Percentiles rank a stretch among this genome's conserved stretches.
Conservation (phyloP, 2,329 filamentous ascomycete species). For the Talaromyces marneffei region DNA sequence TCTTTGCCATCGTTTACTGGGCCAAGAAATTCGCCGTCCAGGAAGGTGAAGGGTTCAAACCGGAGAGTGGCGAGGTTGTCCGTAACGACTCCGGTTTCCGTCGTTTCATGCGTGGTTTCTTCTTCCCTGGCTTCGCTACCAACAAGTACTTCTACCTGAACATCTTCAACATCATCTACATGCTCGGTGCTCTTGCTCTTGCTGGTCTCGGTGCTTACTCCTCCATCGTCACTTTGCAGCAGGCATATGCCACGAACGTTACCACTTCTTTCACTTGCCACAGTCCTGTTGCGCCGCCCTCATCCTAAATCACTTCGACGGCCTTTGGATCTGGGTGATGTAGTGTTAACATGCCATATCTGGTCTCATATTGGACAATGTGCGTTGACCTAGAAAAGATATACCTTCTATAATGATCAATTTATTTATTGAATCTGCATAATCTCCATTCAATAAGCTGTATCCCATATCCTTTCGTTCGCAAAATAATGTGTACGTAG, state of each 20-base stretch:
- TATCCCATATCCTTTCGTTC: not conserved
- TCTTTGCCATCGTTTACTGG: conserved; percentile 25
- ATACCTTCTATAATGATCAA: not conserved
- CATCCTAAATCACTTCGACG: not conserved
- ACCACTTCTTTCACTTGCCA: conserved; percentile 26
- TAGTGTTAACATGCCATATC: not conserved
- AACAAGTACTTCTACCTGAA: conserved; percentile 19
- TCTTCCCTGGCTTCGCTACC: conserved; percentile 24
- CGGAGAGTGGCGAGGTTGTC: conserved; percentile 16
- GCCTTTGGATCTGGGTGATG: not conserved
- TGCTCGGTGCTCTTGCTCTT: conserved; percentile 20
- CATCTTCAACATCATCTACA: conserved; percentile 21
- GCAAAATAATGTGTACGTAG: not conserved
- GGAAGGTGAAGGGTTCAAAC: conserved; percentile 25
- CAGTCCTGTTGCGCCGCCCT: conserved; percentile 17
- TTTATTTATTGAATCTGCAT: not conserved
- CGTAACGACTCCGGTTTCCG: conserved; percentile 17
- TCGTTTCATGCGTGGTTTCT: conserved; percentile 20
- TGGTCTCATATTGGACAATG: not conserved
- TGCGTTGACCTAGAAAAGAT: not conserved
- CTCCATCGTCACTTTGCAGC: conserved; percentile 23
- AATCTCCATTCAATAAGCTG: not conserved
- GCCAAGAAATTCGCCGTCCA: conserved; percentile 23
- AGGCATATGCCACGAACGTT: conserved; percentile 21
- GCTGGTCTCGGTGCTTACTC: conserved; percentile 24